Conservation (phyloP, 306 rosid genomes). For the Citrullus colocynthis region DNA sequence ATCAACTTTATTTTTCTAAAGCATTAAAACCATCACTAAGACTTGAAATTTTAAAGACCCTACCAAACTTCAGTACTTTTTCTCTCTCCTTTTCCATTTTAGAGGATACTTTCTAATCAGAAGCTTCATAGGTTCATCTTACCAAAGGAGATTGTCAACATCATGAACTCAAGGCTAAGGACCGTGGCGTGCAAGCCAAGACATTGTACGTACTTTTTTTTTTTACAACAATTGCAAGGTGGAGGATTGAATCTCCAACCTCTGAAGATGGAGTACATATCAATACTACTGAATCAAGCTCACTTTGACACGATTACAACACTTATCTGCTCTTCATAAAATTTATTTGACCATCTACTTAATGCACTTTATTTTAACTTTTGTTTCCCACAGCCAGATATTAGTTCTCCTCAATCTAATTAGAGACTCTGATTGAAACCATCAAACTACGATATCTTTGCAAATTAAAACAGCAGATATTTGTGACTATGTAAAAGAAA, state of each 20-base stretch:
- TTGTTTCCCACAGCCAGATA: neutral
- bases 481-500: neutral
- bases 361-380: neutral
- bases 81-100: neutral
- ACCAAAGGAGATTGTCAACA: neutral
- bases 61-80: neutral
- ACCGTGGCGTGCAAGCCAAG: slow-evolving; percentile 3
- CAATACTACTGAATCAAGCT: too few species aligned
- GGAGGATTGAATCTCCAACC: too few species aligned
- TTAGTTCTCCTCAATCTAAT: neutral
- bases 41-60: neutral
- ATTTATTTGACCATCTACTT: neutral
- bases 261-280: too few species aligned
- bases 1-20: too few species aligned
- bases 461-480: neutral
- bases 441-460: neutral
- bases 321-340: neutral
- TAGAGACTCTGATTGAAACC: neutral
- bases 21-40: too few species aligned
- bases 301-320: too few species aligned
- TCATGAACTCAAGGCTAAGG: neutral
- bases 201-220: neutral
- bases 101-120: neutral
- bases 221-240: too few species aligned
- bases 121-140: neutral